These are phyloP conservation scores for Kodamaea alishanica DNA, from an alignment of 1,139 yeast species.

Conservation along the genomic window DNA sequence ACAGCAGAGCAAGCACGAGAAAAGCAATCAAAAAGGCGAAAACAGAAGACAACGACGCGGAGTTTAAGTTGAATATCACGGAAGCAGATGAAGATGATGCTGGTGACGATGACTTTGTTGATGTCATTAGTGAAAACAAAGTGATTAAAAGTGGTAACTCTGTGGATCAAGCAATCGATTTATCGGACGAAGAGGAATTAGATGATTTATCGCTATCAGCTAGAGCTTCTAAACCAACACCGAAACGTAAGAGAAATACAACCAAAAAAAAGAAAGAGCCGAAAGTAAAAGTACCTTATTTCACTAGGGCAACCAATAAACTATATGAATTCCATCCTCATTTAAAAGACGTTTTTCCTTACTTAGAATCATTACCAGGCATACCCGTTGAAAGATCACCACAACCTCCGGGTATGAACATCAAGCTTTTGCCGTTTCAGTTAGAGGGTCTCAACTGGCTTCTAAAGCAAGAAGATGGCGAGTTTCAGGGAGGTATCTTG, in stretches of 20 bases:
- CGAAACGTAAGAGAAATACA: conserved; percentile 17
- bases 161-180: conserved; percentile 21
- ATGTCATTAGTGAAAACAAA: conserved; percentile 13
- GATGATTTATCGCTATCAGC: conserved; percentile 21
- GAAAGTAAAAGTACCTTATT: conserved; percentile 63
- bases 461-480: conserved; percentile 70
- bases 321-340: conserved; percentile 77
- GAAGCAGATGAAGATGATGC: conserved; percentile 23
- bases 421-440: conserved; percentile 82
- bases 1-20: conserved; percentile 17
- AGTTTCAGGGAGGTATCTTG: conserved; percentile 84
- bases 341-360: conserved; percentile 65
- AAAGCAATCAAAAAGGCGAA: conserved; percentile 11
- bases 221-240: conserved; percentile 14
- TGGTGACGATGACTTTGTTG: conserved; percentile 14
- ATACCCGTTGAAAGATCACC: conserved; percentile 57
- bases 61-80: conserved; percentile 18
- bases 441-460: conserved; percentile 92
- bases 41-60: conserved; percentile 23
- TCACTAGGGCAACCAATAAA: conserved; percentile 60
- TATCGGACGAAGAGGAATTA: conserved; percentile 20
- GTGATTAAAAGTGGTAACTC: conserved; percentile 19
- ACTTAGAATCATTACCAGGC: conserved; percentile 47
- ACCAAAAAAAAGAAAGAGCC: conserved; percentile 37
- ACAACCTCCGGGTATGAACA: conserved; percentile 78